Base-by-base conservation (phyloP, 768 basidiomycete species). In the Melanogaster broomeanus region DNA sequence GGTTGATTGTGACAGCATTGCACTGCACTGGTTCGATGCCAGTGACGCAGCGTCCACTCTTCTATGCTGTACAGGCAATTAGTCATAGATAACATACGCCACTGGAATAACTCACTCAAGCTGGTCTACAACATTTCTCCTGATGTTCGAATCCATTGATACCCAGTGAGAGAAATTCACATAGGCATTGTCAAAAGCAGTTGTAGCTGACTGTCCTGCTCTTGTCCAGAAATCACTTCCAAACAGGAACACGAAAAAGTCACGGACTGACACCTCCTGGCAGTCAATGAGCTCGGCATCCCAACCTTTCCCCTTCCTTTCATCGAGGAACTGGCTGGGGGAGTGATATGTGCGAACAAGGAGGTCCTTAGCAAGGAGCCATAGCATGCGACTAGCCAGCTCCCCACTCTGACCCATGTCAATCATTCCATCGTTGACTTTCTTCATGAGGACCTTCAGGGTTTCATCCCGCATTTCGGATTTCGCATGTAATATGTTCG, bases 101-200 rank as follows among this genome's bases (percentile, higher is more conserved):
- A 25, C 9, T 3, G 21, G 19, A 9, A 8, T 13, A 8, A 24
- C 44, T 19, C 16, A 35, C 31, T 3, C 4, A 7, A 45, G 9
- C 16, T 45, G 30, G 16, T 45, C 44, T 5, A 7, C 19, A 16
- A 8, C 33, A 16, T 33, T n/a, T 1, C 10, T 2, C 6, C 13
- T 15, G 28, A 54, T 45, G 18, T 45, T 7, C 13, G 21, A 0
- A 2, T 43, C 31, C 57, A 58, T 58, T 0, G 46, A 22, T 2
- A 52, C 15, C 57, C 57, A 55, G 11, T 57, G 52, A 4, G 52
- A 56, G 18, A 56, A 56, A 28, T 56, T 56, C 2, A 57, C 10
- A 18, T 45, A 41, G 0, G 56, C 52, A 37, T 57, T 7, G 40
- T 38, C 1, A 24, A 50, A 57, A 13, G 13, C 15, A 5, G 5